Evolutionary conservation across 352 stramenopile genomes (phyloP).

Genomic region (Pythium phragmitis): DNA sequence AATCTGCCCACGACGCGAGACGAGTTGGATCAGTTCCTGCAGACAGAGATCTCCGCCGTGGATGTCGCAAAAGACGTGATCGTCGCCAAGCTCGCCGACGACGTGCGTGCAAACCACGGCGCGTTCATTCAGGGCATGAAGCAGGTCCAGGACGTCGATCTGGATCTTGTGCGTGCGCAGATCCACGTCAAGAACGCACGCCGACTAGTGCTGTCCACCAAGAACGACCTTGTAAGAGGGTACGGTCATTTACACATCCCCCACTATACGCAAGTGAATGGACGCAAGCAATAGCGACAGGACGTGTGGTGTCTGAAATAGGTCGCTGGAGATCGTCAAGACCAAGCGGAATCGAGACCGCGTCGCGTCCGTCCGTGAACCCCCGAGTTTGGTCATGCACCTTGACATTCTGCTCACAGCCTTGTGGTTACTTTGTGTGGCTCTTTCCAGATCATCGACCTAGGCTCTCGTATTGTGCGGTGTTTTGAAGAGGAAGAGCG

Average conservation of each 20-base stretch:
- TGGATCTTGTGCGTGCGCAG: slow-evolving; percentile 79
- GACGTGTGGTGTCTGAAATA: slow-evolving; percentile 15
- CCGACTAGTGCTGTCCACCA: slow-evolving; percentile 62
- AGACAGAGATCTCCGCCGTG: slow-evolving; percentile 80
- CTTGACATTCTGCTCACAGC: not conserved
- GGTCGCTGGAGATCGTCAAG: slow-evolving; percentile 82
- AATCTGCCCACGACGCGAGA: slow-evolving; percentile 51
- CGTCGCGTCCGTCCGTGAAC: slow-evolving; percentile 48
- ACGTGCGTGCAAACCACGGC: slow-evolving; percentile 77
- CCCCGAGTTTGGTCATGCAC: not conserved
- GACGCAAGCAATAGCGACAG: not conserved
- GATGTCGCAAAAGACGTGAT: slow-evolving; percentile 82
- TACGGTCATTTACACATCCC: slow-evolving; percentile 16
- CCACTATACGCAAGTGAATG: not conserved
- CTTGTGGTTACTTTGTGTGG: not conserved
- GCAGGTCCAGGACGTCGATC: slow-evolving; percentile 84
- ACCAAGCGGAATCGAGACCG: slow-evolving; percentile 79
- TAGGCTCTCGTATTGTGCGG: slow-evolving; percentile 38
- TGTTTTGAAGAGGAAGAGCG: slow-evolving; percentile 78
- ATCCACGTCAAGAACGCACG: slow-evolving; percentile 89
- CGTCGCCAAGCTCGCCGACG: slow-evolving; percentile 70
- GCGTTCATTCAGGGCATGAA: slow-evolving; percentile 86
- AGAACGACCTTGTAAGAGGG: slow-evolving; percentile 73
- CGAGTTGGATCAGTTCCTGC: slow-evolving; percentile 65
- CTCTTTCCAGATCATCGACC: slow-evolving; percentile 53